These are phyloP conservation scores for Akebia trifoliata DNA, from an alignment of 164 flowering plant genomes.

Conservation along the genomic window DNA sequence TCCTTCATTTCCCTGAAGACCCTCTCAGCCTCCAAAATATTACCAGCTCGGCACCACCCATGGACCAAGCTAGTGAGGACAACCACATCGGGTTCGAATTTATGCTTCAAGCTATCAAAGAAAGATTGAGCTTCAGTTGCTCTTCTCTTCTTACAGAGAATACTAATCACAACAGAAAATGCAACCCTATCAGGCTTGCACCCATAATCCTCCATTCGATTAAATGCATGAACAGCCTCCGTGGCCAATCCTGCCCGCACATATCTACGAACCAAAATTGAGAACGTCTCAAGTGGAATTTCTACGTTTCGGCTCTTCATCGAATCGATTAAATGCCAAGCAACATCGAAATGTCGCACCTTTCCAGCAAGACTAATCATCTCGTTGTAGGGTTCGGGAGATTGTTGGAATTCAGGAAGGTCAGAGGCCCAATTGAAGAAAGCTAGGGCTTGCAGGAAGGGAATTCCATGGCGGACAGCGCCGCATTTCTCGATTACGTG, in stretches of 20 bases:
- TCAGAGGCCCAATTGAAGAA: slow-evolving; percentile 83
- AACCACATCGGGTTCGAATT: slow-evolving; percentile 78
- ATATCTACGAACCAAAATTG: slow-evolving; percentile 60
- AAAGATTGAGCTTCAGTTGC: slow-evolving; percentile 84
- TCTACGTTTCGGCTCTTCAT: slow-evolving; percentile 46
- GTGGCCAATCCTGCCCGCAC: slow-evolving; percentile 78
- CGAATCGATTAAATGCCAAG: slow-evolving; percentile 64
- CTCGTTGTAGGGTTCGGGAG: slow-evolving; percentile 45
- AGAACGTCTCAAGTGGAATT: slow-evolving; percentile 52
- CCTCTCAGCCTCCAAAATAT: slow-evolving; percentile 70
- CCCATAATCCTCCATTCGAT: slow-evolving; percentile 85
- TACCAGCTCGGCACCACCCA: slow-evolving; percentile 87
- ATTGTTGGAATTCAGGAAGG: slow-evolving; percentile 20
- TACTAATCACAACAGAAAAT: slow-evolving; percentile 50
- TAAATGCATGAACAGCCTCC: slow-evolving; percentile 80
- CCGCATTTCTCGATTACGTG: slow-evolving; percentile 61
- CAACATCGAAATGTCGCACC: slow-evolving; percentile 59
- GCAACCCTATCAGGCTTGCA: slow-evolving; percentile 57
- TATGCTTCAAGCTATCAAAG: slow-evolving; percentile 61
- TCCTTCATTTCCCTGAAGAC: slow-evolving; percentile 79
- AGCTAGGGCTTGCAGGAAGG: slow-evolving; percentile 59
- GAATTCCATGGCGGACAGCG: slow-evolving; percentile 68
- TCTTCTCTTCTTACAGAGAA: slow-evolving; percentile 61
- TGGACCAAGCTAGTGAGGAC: slow-evolving; percentile 69
- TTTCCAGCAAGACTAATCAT: slow-evolving; percentile 87